These are phyloP conservation scores for Themeda triandra DNA, from an alignment of 176 grass and related monocot species.

Conservation along the genomic window DNA sequence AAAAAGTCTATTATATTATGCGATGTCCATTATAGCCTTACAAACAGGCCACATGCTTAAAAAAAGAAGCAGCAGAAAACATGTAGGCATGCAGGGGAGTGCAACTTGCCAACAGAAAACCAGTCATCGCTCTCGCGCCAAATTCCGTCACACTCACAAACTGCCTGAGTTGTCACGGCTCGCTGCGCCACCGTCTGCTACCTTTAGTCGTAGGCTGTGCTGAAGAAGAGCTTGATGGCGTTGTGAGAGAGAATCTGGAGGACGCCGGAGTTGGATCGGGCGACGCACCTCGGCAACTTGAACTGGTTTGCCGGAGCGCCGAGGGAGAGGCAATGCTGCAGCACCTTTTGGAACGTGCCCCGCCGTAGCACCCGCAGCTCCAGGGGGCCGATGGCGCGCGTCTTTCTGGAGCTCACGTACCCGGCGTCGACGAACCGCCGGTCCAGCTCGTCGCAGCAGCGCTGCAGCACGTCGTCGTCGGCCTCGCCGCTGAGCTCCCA, in stretches of 20 bases:
- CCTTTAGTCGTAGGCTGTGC: constrained; percentile 24
- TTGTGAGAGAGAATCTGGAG: constrained; percentile 44
- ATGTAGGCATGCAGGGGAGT: not conserved
- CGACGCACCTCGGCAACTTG: constrained; percentile 68
- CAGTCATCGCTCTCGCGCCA: not conserved
- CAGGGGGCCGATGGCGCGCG: constrained; percentile 40
- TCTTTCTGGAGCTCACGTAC: constrained; percentile 56
- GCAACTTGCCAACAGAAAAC: not conserved
- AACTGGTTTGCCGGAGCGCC: constrained; percentile 74
- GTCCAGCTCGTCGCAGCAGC: constrained; percentile 76
- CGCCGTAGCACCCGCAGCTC: constrained; percentile 59
- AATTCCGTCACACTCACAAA: not conserved
- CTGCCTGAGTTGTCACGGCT: not conserved
- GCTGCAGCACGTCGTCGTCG: constrained; percentile 49
- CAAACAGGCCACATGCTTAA: no score
- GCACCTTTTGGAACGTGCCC: constrained; percentile 61
- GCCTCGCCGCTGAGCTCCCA: constrained; percentile 53
- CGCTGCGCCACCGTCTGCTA: not conserved
- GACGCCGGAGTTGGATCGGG: constrained; percentile 43
- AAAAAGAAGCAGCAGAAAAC: no score
- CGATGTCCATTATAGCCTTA: no score
- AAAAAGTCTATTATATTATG: no score
- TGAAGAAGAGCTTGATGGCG: constrained; percentile 25
- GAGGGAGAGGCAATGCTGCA: constrained; percentile 46
- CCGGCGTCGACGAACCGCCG: constrained; percentile 52